Percentiles rank a stretch among this genome's conserved stretches.
Evolutionary conservation across 2,329 filamentous ascomycete genomes (phyloP).

Genomic region (Epichloe typhina): DNA sequence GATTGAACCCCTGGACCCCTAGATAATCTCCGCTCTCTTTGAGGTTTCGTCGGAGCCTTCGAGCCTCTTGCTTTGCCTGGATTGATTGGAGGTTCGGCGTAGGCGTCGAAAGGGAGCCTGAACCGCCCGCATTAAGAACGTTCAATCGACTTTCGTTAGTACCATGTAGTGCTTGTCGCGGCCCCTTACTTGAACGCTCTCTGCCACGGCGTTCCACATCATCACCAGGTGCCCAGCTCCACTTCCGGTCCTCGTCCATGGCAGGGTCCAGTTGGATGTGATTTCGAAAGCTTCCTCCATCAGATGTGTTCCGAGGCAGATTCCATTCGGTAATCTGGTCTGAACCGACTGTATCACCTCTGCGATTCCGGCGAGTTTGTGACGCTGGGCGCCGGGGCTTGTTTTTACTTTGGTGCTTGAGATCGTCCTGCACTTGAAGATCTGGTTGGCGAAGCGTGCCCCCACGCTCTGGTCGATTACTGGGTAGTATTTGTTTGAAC

Average conservation of each 20-base stretch:
- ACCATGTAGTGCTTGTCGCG: not conserved
- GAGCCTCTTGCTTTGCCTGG: conserved; percentile 19
- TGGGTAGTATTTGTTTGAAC: conserved; percentile 33
- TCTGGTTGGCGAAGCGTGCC: conserved; percentile 28
- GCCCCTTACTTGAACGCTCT: not conserved
- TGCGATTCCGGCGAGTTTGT: conserved; percentile 7
- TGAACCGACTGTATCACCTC: conserved; percentile 13
- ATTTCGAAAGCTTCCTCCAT: not conserved
- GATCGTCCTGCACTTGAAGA: conserved; percentile 15
- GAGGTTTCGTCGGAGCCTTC: conserved; percentile 28
- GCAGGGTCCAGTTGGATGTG: not conserved
- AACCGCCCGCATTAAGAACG: not conserved
- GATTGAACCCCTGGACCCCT: conserved; percentile 47
- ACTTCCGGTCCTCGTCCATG: conserved; percentile 4
- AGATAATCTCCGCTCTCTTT: conserved; percentile 45
- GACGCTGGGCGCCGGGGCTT: conserved; percentile 5
- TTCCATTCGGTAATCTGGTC: conserved; percentile 24
- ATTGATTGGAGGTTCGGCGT: conserved; percentile 3
- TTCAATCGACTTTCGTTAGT: not conserved
- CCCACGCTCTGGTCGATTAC: conserved; percentile 35
- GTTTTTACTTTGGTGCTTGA: not conserved
- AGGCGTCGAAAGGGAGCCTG: not conserved
- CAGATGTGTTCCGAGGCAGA: conserved; percentile 17
- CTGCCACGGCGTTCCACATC: conserved; percentile 4
- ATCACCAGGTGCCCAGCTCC: conserved; percentile 10